Conservation (phyloP, 1,284 basidiomycete genomes). For the Cryptococcus floricola region DNA sequence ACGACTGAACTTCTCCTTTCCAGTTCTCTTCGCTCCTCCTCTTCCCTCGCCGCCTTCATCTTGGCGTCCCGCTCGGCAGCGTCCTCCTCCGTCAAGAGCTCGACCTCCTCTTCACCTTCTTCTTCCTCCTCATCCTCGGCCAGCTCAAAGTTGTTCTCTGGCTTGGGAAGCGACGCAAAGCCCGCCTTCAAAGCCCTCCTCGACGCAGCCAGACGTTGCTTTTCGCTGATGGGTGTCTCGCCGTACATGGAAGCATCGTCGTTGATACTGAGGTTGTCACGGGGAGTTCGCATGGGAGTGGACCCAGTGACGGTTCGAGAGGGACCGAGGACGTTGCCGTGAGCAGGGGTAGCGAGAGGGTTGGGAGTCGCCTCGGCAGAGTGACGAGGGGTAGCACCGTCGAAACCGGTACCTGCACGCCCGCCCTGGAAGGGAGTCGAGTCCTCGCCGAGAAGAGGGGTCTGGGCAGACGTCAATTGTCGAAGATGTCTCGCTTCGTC, state of each 20-base stretch:
- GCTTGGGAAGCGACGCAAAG: constrained; percentile 80
- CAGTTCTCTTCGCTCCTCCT: constrained; percentile 71
- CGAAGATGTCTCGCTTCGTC: constrained; percentile 91
- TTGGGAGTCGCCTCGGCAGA: constrained; percentile 89
- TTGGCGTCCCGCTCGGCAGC: constrained; percentile 87
- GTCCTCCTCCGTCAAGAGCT: constrained; percentile 66
- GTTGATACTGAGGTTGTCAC: constrained; percentile 89
- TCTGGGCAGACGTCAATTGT: constrained; percentile 87
- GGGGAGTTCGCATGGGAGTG: constrained; percentile 80
- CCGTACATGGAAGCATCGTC: constrained; percentile 57
- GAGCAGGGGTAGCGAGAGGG: constrained; percentile 72
- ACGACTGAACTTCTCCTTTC: constrained; percentile 78
- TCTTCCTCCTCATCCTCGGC: constrained; percentile 75
- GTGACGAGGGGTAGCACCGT: constrained; percentile 84
- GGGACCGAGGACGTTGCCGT: constrained; percentile 49
- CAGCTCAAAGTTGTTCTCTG: constrained; percentile 97
- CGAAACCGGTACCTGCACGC: constrained; percentile 76
- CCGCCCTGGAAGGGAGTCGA: constrained; percentile 62
- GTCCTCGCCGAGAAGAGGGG: constrained; percentile 85
- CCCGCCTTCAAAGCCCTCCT: constrained; percentile 73
- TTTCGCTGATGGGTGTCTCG: constrained; percentile 71
- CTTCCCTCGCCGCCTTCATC: constrained; percentile 64
- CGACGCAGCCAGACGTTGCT: constrained; percentile 59
- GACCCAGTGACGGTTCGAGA: constrained; percentile 36
- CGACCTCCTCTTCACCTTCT: constrained; percentile 49